Evolutionary conservation across 371 early-diverging fungal species (phyloP).

Genomic region (Mucor irregularis): DNA sequence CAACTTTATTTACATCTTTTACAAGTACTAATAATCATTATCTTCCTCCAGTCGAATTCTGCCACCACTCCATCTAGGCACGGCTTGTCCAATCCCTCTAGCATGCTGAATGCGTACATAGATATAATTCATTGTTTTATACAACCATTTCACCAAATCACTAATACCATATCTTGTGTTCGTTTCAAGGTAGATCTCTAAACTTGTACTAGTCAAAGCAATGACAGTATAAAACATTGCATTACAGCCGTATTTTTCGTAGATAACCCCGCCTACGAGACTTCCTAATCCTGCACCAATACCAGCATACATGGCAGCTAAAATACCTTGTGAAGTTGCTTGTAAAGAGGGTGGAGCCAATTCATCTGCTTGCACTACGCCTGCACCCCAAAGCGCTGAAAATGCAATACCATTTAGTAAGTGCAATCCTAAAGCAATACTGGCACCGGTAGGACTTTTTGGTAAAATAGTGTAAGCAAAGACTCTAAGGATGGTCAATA

Average conservation of each 20-base stretch:
- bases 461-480: conserved; percentile 53
- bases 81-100: conserved; percentile 43
- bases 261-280: conserved; percentile 47
- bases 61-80: conserved; percentile 54
- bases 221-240: conserved; percentile 53
- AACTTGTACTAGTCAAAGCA: conserved; percentile 33
- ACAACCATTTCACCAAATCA: conserved; percentile 31
- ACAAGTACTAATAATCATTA: conserved; percentile 1
- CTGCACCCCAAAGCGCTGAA: conserved; percentile 56
- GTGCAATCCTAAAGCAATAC: conserved; percentile 46
- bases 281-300: conserved; percentile 51
- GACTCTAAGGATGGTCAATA: conserved; percentile 48
- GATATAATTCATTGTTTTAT: conserved; percentile 20
- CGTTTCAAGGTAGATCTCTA: conserved; percentile 48
- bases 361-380: conserved; percentile 56
- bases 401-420: conserved; percentile 53
- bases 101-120: conserved; percentile 40
- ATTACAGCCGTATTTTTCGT: conserved; percentile 43
- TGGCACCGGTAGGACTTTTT: conserved; percentile 46
- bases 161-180: conserved; percentile 50
- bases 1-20: conserved; percentile 2
- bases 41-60: conserved; percentile 40
- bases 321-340: conserved; percentile 55
- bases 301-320: conserved; percentile 58
- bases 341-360: conserved; percentile 51